A percentile compares a stretch with the other conserved stretches of the same genome.
phyloP scores from a whole-genome alignment of 2,329 filamentous ascomycete species.

The Clarireedia homoeocarpa region DNA sequence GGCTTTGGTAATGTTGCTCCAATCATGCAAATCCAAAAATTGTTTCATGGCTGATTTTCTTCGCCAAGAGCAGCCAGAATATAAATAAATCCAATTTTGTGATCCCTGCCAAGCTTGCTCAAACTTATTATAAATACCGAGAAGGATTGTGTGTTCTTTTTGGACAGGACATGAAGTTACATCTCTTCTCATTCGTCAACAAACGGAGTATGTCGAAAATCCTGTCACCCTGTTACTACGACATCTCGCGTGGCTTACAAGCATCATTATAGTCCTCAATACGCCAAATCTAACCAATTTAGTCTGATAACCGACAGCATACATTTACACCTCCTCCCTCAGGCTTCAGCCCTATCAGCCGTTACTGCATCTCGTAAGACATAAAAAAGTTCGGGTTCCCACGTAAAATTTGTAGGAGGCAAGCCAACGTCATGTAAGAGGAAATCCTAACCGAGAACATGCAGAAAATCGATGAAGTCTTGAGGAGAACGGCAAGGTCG shows the following conservation, averaged over 20 bases:
- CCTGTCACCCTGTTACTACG: background rate
- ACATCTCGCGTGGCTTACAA: slow-evolving; percentile 6
- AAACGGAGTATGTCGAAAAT: background rate
- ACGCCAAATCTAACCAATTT: background rate
- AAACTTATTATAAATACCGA: background rate
- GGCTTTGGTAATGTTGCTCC: background rate
- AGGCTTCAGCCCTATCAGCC: slow-evolving; percentile 6
- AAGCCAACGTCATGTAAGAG: background rate
- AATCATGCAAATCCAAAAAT: background rate
- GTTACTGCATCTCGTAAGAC: background rate
- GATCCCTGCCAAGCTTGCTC: slow-evolving; percentile 5
- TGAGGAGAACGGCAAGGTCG: background rate
- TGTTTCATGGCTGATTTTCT: background rate
- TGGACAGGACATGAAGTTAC: background rate
- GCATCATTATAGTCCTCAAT: background rate
- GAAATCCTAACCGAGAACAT: slow-evolving; percentile 3
- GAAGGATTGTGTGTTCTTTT: background rate
- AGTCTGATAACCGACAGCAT: background rate
- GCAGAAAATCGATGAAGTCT: slow-evolving; percentile 9
- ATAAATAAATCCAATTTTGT: slow-evolving; percentile 3
- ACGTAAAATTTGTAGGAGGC: background rate
- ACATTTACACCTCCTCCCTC: background rate
- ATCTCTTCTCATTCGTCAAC: background rate
- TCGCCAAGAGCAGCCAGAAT: background rate
- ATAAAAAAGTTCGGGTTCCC: slow-evolving; percentile 7